Evolutionary conservation across 176 grass and related monocot species (phyloP), one percentile per base, ranked within the genome.

Genomic region (Melocanna baccifera): DNA sequence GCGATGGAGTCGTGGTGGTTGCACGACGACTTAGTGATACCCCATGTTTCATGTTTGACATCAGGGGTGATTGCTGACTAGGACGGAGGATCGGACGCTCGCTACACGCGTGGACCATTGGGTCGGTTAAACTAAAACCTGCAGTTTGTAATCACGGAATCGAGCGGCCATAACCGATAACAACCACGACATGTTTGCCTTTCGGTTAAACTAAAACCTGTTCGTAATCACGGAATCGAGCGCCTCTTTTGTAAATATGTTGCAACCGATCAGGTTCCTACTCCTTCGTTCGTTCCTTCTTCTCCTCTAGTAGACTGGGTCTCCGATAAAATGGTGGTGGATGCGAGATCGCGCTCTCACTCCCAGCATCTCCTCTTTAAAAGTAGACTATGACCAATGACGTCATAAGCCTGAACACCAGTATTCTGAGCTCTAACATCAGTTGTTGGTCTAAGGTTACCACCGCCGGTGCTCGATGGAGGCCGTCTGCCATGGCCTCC

Each of bases 391-490:
- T 15, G 47, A 16, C 4, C 3, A 48, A 2, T 0, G 0, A 4
- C 1, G 3, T 4, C 4, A 0, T 15, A 48, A 48, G 46, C 1
- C 47, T 1, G 13, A 1, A 0, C 1, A 50, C 14, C 4, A 1
- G 5, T 16, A 50, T 50, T 14, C 14, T 5, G 3, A 50, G 0
- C 47, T 48, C 46, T 4, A 47, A 50, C 0, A 0, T 3, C 0
- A 50, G 2, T 1, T 4, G 1, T 48, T 48, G 13, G 14, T 50
- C 4, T 16, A 50, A 50, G 1, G 14, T 50, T 13, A 4, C 0
- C 0, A 1, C 1, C 12, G 1, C 4, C 5, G 0, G 14, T 50
- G 3, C 47, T 16, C 0, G 14, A 50, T 0, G 14, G 14, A 16
- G 47, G 14, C 14, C 14, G 1, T 16, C 2, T 5, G 0, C 5